Percentiles rank a stretch among this genome's conserved stretches.
phyloP scores from a whole-genome alignment of 352 stramenopile species.

The Sclerospora graminicola region DNA sequence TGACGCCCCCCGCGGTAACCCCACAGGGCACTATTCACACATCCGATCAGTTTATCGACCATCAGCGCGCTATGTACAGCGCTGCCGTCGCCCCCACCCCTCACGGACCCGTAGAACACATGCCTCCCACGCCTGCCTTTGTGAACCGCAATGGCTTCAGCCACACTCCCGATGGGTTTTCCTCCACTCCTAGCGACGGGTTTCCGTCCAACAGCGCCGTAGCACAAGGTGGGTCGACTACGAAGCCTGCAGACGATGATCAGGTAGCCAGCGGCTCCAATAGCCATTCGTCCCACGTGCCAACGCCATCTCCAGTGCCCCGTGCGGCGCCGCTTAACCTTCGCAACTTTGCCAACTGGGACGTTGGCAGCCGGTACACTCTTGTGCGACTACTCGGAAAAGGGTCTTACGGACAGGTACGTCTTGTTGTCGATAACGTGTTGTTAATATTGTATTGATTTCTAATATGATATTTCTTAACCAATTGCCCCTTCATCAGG shows the following conservation, averaged over 20 bases:
- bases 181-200: slow-evolving; percentile 40
- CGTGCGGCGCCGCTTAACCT: slow-evolving; percentile 67
- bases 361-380: slow-evolving; percentile 67
- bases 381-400: slow-evolving; percentile 76
- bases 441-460: background rate
- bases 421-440: background rate
- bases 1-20: slow-evolving; percentile 27
- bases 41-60: slow-evolving; percentile 64
- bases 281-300: slow-evolving; percentile 25
- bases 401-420: slow-evolving; percentile 77
- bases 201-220: slow-evolving; percentile 22
- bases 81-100: slow-evolving; percentile 69
- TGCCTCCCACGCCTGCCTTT: slow-evolving; percentile 79
- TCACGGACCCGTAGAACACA: slow-evolving; percentile 57
- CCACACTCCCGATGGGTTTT: slow-evolving; percentile 54
- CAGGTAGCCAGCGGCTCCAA: slow-evolving; percentile 11
- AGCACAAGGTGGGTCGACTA: slow-evolving; percentile 1
- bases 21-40: slow-evolving; percentile 41
- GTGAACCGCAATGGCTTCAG: slow-evolving; percentile 56
- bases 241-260: slow-evolving; percentile 21
- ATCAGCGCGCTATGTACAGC: slow-evolving; percentile 67
- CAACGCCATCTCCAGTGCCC: slow-evolving; percentile 50
- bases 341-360: slow-evolving; percentile 78
- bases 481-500: slow-evolving; percentile 16
- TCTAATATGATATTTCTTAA: slow-evolving; percentile 6